Evolutionary conservation across 345 rosid genomes (phyloP), one percentile per base, ranked within the genome.

Genomic region (Hirschfeldia incana): DNA sequence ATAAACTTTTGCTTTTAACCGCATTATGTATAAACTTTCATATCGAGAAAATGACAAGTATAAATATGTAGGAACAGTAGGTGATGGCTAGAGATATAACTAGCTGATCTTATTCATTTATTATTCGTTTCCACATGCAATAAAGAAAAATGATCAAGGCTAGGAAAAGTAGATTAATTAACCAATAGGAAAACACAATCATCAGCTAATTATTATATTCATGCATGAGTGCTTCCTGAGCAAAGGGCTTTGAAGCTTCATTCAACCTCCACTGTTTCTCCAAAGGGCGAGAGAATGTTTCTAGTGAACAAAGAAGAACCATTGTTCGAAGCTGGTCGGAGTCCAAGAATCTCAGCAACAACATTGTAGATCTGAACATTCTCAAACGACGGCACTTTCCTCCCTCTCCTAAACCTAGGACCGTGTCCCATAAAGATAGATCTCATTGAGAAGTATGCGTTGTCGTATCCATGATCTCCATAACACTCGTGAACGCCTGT

Each of bases 401-500:
- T 74, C 4, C 97, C 93, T 55, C 84, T 81, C 1, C 85, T 85
- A 76, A 93, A 93, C 84, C 85, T 84, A 55, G 97, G 92, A 76
- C 97, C 98, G 63, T 92, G 93, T 61, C 92, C 98, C 32, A 94
- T 86, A 80, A 92, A 94, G 78, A 94, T 90, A 27, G 90, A 78
- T 77, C 98, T 92, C 98, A 92, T 92, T 12, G 98, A 94, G 88
- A 92, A 94, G 75, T 88, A 4, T n/a, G 85, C 82, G 71, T 90
- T 94, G 83, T 94, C 96, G 76, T 94, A 94, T 6, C 98, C 98
- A 74, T 94, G 97, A 4, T 90, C 83, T 72, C 98, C 98, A 11
- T 88, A 93, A 65, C 98, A 94, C 63, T 90, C 98, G 73, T 87
- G 85, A 13, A 16, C 74, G 9, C 80, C 85, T 27, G 83, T 84